These are phyloP conservation scores for Asterophora lycoperdoides DNA, from an alignment of 768 basidiomycete genomes.

Conservation along the genomic window DNA sequence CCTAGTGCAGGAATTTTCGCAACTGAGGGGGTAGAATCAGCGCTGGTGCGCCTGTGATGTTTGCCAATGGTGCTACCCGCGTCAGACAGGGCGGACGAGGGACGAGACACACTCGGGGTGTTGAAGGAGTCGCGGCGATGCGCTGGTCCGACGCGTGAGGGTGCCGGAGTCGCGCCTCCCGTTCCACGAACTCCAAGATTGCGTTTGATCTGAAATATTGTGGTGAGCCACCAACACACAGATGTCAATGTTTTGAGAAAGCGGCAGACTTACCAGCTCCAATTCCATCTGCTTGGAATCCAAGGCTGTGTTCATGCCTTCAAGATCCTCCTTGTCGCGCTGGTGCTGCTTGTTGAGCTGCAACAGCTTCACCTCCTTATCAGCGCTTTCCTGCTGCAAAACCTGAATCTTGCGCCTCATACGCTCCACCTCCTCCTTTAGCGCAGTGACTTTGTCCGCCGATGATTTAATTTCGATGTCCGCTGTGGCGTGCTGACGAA, in stretches of 20 bases:
- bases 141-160: slow-evolving; percentile 29
- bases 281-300: slow-evolving; percentile 95
- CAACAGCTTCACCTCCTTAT: slow-evolving; percentile 76
- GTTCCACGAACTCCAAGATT: slow-evolving; percentile 53
- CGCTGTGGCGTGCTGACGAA: slow-evolving; percentile 51
- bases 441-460: slow-evolving; percentile 43
- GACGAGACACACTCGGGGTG: slow-evolving; percentile 49
- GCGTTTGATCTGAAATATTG: slow-evolving; percentile 53
- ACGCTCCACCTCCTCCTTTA: slow-evolving; percentile 57
- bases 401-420: slow-evolving; percentile 61
- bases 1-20: slow-evolving; percentile 39
- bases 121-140: slow-evolving; percentile 57
- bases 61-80: slow-evolving; percentile 35
- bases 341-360: slow-evolving; percentile 70
- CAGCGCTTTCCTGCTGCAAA: slow-evolving; percentile 77
- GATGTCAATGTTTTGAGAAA: background rate
- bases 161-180: slow-evolving; percentile 53
- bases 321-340: slow-evolving; percentile 70
- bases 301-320: slow-evolving; percentile 85
- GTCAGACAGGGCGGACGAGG: slow-evolving; percentile 55
- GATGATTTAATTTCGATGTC: slow-evolving; percentile 47
- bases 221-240: background rate
- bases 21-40: slow-evolving; percentile 28
- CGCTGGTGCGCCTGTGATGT: slow-evolving; percentile 31
- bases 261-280: slow-evolving; percentile 60